Conservation (phyloP, 371 early-diverging fungal genomes). For the Rhizopus arrhizus region DNA sequence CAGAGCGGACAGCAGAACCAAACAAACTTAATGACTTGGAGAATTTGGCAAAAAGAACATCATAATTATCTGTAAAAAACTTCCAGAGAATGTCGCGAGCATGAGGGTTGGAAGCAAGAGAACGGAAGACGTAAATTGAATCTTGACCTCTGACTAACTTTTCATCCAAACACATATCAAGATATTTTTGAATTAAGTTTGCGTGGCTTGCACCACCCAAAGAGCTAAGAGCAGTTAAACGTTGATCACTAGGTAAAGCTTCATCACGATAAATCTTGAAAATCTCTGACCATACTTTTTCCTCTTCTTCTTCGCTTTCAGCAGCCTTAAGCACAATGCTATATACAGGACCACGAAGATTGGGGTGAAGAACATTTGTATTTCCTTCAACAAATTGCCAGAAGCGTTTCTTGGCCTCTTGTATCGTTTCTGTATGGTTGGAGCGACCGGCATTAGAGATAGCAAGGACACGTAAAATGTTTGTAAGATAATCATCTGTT, state of each 20-base stretch:
- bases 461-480: constrained; percentile 50
- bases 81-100: constrained; percentile 77
- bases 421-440: constrained; percentile 36
- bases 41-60: constrained; percentile 68
- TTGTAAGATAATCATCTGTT: constrained; percentile 54
- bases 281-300: constrained; percentile 66
- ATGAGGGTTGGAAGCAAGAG: constrained; percentile 60
- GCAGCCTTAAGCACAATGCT: constrained; percentile 73
- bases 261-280: constrained; percentile 75
- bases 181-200: constrained; percentile 57
- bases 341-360: constrained; percentile 83
- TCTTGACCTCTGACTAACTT: constrained; percentile 84
- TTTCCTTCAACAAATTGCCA: constrained; percentile 46
- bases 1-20: constrained; percentile 69
- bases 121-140: constrained; percentile 62
- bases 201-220: constrained; percentile 72
- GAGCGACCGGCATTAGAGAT: constrained; percentile 48
- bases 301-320: constrained; percentile 63
- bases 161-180: constrained; percentile 70
- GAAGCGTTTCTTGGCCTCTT: constrained; percentile 52
- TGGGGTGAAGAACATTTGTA: constrained; percentile 72
- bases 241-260: constrained; percentile 71
- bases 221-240: constrained; percentile 73
- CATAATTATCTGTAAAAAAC: constrained; percentile 78
- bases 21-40: constrained; percentile 73